Evolutionary conservation across 208 protist genomes (phyloP).

Genomic region (Crithidia mellificae): DNA sequence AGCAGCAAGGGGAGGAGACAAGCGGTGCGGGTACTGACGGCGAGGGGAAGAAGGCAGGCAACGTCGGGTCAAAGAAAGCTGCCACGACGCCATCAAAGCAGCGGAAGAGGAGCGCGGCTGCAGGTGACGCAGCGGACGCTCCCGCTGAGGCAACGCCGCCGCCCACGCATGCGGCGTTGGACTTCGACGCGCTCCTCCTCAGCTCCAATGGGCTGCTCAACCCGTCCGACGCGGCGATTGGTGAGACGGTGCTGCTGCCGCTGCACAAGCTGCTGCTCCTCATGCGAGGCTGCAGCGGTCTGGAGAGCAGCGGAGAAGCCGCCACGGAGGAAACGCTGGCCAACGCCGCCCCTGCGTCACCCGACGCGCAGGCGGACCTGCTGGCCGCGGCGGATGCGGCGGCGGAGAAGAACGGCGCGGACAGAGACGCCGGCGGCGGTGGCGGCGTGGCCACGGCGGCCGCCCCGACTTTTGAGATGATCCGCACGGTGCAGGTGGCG

Average conservation of each 20-base stretch:
- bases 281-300: conserved; percentile 49
- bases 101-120: too few relatives aligned
- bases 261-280: conserved; percentile 62
- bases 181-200: conserved; percentile 9
- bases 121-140: too few relatives aligned
- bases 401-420: not conserved
- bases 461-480: conserved; percentile 34
- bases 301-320: conserved; percentile 5
- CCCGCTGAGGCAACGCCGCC: not conserved
- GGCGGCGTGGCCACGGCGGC: not conserved
- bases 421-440: too few relatives aligned
- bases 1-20: too few relatives aligned
- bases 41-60: not conserved
- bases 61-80: not conserved
- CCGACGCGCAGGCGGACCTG: not conserved
- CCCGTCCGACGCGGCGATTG: not conserved
- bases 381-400: not conserved
- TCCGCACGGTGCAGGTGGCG: conserved; percentile 50
- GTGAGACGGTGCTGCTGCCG: conserved; percentile 38
- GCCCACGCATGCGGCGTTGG: not conserved
- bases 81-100: not conserved
- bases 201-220: not conserved
- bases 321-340: too few relatives aligned
- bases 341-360: too few relatives aligned
- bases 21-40: not conserved